Conservation (phyloP, 2,329 filamentous ascomycete genomes). For the Didymella glomerata region DNA sequence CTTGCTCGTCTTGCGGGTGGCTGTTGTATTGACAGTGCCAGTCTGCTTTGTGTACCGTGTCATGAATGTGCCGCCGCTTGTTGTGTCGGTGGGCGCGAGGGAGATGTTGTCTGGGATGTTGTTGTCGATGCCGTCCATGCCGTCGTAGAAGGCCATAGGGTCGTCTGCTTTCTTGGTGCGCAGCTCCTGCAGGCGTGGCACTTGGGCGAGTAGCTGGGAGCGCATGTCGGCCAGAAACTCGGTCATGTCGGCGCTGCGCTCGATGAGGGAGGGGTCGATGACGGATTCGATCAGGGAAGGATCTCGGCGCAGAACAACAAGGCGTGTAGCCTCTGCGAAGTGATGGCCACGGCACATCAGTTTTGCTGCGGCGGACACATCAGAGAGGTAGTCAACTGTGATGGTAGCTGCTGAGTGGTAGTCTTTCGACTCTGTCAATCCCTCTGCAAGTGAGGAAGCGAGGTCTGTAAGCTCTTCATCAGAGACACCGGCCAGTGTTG, state of each 20-base stretch:
- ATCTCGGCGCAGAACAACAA: slow-evolving; percentile 69
- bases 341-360: slow-evolving; percentile 86
- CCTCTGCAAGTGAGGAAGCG: slow-evolving; percentile 78
- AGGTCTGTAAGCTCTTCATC: slow-evolving; percentile 69
- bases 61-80: slow-evolving; percentile 82
- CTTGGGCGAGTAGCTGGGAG: slow-evolving; percentile 80
- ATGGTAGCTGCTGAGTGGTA: slow-evolving; percentile 81
- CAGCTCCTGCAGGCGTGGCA: slow-evolving; percentile 84
- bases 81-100: slow-evolving; percentile 84
- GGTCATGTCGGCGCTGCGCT: slow-evolving; percentile 81
- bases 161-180: slow-evolving; percentile 82
- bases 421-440: slow-evolving; percentile 83
- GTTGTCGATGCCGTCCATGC: slow-evolving; percentile 56
- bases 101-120: slow-evolving; percentile 93
- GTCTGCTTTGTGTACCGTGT: slow-evolving; percentile 86
- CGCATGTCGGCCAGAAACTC: slow-evolving; percentile 95
- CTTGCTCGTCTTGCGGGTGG: slow-evolving; percentile 82
- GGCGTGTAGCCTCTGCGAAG: slow-evolving; percentile 87
- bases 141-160: slow-evolving; percentile 87
- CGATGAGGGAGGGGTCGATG: slow-evolving; percentile 80
- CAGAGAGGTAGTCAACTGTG: slow-evolving; percentile 79
- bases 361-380: slow-evolving; percentile 74
- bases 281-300: slow-evolving; percentile 70
- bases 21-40: slow-evolving; percentile 75
- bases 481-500: slow-evolving; percentile 69